Conservation (phyloP, 2,329 filamentous ascomycete genomes). For the Penicillium sp. region DNA sequence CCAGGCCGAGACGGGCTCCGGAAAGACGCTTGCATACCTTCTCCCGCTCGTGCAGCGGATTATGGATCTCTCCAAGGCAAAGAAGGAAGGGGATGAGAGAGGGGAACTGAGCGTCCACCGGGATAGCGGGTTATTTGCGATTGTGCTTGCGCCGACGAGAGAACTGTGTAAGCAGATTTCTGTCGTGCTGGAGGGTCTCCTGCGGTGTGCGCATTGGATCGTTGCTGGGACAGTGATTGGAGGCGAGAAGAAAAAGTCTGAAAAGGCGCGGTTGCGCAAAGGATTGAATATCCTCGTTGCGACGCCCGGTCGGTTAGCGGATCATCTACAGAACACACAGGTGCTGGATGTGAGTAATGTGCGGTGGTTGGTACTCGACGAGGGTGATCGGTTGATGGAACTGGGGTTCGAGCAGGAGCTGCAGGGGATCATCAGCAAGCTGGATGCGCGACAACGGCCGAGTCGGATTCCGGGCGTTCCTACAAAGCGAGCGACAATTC, state of each 20-base stretch:
- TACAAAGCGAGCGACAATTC: slow-evolving; percentile 77
- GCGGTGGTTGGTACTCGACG: slow-evolving; percentile 91
- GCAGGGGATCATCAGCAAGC: slow-evolving; percentile 79
- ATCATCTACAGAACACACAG: slow-evolving; percentile 92
- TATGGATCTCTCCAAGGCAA: slow-evolving; percentile 68
- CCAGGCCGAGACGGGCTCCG: slow-evolving; percentile 95
- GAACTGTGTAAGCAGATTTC: slow-evolving; percentile 95
- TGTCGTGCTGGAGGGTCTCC: slow-evolving; percentile 79
- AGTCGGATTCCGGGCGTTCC: slow-evolving; percentile 69
- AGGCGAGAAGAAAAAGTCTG: slow-evolving; percentile 75
- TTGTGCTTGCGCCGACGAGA: slow-evolving; percentile 90
- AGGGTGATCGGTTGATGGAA: slow-evolving; percentile 98
- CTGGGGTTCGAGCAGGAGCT: slow-evolving; percentile 95
- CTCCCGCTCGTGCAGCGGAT: slow-evolving; percentile 90
- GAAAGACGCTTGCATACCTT: slow-evolving; percentile 96
- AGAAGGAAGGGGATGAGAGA: slow-evolving; percentile 40
- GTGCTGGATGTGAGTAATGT: slow-evolving; percentile 86
- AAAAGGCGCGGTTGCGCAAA: slow-evolving; percentile 92
- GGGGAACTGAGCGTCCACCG: slow-evolving; percentile 67
- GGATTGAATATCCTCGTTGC: slow-evolving; percentile 95
- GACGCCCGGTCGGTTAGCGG: slow-evolving; percentile 86
- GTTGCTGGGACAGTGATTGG: slow-evolving; percentile 84
- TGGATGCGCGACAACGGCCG: slow-evolving; percentile 70
- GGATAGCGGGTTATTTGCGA: slow-evolving; percentile 88
- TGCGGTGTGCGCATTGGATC: slow-evolving; percentile 91